Evolutionary conservation across 2,329 filamentous ascomycete species (phyloP), one percentile per base, ranked within the genome.

Genomic region (Aureobasidium leucospermi): DNA sequence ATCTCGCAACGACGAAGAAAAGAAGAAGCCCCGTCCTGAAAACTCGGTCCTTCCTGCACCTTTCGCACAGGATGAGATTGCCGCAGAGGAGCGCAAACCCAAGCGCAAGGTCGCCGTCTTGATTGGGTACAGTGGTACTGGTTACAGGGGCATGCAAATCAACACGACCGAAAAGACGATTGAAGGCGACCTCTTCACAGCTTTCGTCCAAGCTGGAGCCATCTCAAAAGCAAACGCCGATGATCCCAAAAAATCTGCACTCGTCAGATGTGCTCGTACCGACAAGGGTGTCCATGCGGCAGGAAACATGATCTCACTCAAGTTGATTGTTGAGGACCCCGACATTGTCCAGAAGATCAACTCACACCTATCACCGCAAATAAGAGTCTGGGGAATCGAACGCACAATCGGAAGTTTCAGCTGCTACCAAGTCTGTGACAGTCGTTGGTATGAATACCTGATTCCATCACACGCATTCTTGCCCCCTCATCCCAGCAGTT

Each of bases 271-370:
- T 73, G 94, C 94, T 4, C 83, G 94, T 64, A 99, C 94, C 0
- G 94, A 99, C 76, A 99, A 97, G 78, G 94, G 94, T 58, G 93
- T 97, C 1, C 93, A 97, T 73, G 93, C 93, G 1, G 93, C 93
- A 1, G 94, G 93, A 56, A 97, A 97, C 69, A 87, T 97, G 68
- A 90, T 97, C 63, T 96, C 90, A 34, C 74, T 97, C 68, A 99
- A 99, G 77, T 80, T 99, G 66, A 97, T 99, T 67, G 87, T 96
- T 49, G 93, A 97, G 74, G 93, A 97, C 61, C 81, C 85, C 10
- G 85, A 96, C 63, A 84, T 96, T 51, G 86, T 97, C 28, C 78
- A 91, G 60, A 96, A 90, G 75, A 96, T 99, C 81, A 99, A 99
- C 74, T 82, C 85, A 38, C 78, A 89, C 59, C 80, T 99, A 42